These are phyloP conservation scores for Ophiorrhiza pumila DNA, from an alignment of 257 asterid genomes.

Conservation along the genomic window DNA sequence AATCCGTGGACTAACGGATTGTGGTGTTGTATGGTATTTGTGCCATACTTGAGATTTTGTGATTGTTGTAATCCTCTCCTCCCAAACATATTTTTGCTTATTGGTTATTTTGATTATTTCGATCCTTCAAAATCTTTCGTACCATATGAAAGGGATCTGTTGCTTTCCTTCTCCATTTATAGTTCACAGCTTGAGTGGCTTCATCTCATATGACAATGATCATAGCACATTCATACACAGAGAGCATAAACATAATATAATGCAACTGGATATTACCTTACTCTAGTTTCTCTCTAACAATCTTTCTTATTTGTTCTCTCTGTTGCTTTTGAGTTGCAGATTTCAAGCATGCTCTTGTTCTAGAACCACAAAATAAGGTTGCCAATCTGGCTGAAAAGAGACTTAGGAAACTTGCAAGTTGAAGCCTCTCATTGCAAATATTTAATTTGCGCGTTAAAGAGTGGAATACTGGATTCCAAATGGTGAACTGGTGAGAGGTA, in stretches of 20 bases:
- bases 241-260: too few species aligned
- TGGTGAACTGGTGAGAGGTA: background rate
- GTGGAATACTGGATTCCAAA: background rate
- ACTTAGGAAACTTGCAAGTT: constrained; percentile 54
- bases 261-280: too few species aligned
- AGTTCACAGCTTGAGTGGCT: background rate
- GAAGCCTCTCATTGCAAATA: constrained; percentile 20
- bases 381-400: constrained; percentile 75
- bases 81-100: too few species aligned
- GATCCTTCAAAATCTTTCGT: too few species aligned
- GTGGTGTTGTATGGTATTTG: too few species aligned
- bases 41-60: too few species aligned
- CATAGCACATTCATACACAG: background rate
- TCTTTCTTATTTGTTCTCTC: background rate
- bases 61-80: too few species aligned
- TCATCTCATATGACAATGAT: background rate
- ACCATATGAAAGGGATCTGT: too few species aligned
- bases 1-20: too few species aligned
- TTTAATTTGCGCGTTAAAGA: background rate
- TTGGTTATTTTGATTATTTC: too few species aligned
- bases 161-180: too few species aligned
- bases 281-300: background rate
- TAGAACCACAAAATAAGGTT: constrained; percentile 88
- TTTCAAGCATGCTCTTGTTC: constrained; percentile 87
- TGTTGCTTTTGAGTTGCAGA: constrained; percentile 42